Percentiles rank a stretch among this genome's conserved stretches.
phyloP scores from a whole-genome alignment of 768 basidiomycete genomes.

The Suillus subluteus region DNA sequence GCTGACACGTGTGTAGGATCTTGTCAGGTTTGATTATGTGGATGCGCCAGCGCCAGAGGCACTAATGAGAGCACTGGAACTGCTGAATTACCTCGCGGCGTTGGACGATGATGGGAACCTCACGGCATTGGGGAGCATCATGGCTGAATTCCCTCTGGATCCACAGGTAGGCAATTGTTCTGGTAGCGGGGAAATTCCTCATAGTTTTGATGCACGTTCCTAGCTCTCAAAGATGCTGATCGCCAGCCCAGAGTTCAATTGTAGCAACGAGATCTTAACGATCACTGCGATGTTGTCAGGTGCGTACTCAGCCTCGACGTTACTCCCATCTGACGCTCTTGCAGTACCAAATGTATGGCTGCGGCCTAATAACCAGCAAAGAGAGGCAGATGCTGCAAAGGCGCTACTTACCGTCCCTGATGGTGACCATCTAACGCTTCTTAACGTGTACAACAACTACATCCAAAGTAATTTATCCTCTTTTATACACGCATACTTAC shows the following conservation, averaged over 20 bases:
- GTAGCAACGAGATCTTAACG: constrained; percentile 93
- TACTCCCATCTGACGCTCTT: background rate
- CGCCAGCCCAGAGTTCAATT: constrained; percentile 90
- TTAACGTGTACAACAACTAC: constrained; percentile 96
- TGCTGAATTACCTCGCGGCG: constrained; percentile 89
- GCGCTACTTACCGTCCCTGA: constrained; percentile 86
- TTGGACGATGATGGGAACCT: constrained; percentile 93
- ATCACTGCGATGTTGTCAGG: constrained; percentile 98
- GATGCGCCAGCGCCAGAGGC: constrained; percentile 96
- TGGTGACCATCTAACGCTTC: constrained; percentile 90
- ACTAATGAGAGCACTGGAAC: constrained; percentile 93
- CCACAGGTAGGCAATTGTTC: constrained; percentile 67
- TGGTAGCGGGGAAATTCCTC: background rate
- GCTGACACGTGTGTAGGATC: constrained; percentile 50
- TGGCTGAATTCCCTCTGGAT: constrained; percentile 99
- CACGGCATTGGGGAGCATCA: constrained; percentile 82
- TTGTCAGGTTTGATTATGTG: constrained; percentile 86
- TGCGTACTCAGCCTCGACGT: constrained; percentile 26
- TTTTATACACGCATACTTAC: background rate
- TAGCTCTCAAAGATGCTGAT: constrained; percentile 91
- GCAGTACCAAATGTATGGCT: constrained; percentile 86
- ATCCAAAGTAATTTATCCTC: constrained; percentile 59
- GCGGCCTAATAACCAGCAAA: constrained; percentile 82
- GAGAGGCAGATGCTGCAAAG: constrained; percentile 93
- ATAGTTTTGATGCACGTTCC: background rate